Base-by-base conservation (phyloP, 768 basidiomycete species). In the Agaricus subrufescens region DNA sequence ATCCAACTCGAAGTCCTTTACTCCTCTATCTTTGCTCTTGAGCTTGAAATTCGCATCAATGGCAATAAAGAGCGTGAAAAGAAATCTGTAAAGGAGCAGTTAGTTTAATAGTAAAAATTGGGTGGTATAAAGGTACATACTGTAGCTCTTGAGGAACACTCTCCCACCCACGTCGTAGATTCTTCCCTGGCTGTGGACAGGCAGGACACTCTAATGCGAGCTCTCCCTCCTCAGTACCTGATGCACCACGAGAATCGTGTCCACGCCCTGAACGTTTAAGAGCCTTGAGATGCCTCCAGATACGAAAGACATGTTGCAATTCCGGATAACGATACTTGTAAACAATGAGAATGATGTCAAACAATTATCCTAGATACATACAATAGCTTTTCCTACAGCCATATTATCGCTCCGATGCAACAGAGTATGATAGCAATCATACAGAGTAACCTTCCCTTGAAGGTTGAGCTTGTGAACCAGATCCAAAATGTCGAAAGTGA, bases 181-280 rank as follows among this genome's bases (percentile, higher is more conserved):
- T 73, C 0, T 65, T 58, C 0, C 59, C 66, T 0, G 67, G 68
- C 0, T 67, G 66, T 1, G 73, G 74, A 57, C 74, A 75, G 3
- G 70, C 69, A 4, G 69, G 69, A 47, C 72, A 74, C 4, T 59
- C 52, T 1, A 72, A 57, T 0, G 67, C 67, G 10, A 65, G 61
- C 54, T 66, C 65, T 0, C 74, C 69, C 12, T 53, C 53, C 29
- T 53, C 37, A 1, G 69, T 70, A 3, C 39, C 58, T 2, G 19
- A 26, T 6, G 54, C 55, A 6, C 66, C 61, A 29, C 47, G 55
- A 50, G 60, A 57, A 57, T 66, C 58, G 57, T 69, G 63, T 46
- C 66, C 62, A 39, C 65, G 40, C 27, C 68, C 60, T 39, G 62
- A 50, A 8, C 66, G 57, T 58, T 69, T 59, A 48, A 71, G 54